Conservation (phyloP, 495 filamentous ascomycete species). For the Neurospora tetrasperma region DNA sequence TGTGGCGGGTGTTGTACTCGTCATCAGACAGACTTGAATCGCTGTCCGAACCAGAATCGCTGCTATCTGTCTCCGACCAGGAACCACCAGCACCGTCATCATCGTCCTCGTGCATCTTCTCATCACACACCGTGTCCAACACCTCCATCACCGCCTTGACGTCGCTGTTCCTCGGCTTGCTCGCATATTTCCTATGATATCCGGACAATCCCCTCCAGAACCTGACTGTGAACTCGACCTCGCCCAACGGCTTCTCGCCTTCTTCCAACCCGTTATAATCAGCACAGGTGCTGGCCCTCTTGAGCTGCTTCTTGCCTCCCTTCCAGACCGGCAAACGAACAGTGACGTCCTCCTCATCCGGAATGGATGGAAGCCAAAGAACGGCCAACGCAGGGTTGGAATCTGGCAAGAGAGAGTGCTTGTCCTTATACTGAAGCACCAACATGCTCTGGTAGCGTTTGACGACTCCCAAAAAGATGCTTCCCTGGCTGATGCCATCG, state of each 20-base stretch:
- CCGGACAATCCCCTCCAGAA: conserved; percentile 50
- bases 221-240: conserved; percentile 42
- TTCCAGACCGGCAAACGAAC: conserved; percentile 48
- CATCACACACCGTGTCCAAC: conserved; percentile 48
- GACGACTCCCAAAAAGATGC: conserved; percentile 43
- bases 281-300: conserved; percentile 28
- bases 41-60: conserved; percentile 12
- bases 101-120: conserved; percentile 32
- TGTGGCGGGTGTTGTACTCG: conserved; percentile 10
- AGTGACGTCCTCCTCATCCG: conserved; percentile 49
- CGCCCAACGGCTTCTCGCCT: conserved; percentile 41
- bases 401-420: conserved; percentile 35
- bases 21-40: background rate
- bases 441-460: conserved; percentile 51
- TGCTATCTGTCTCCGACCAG: background rate
- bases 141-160: conserved; percentile 52
- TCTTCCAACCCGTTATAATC: conserved; percentile 30
- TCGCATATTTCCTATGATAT: conserved; percentile 42
- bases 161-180: conserved; percentile 34
- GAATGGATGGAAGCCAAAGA: conserved; percentile 56
- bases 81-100: conserved; percentile 10
- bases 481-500: conserved; percentile 30
- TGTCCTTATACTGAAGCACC: conserved; percentile 49
- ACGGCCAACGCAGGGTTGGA: conserved; percentile 51
- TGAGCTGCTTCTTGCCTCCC: conserved; percentile 36